Evolutionary conservation across 2,329 filamentous ascomycete species (phyloP).

Genomic region (Nothopassalora personata): DNA sequence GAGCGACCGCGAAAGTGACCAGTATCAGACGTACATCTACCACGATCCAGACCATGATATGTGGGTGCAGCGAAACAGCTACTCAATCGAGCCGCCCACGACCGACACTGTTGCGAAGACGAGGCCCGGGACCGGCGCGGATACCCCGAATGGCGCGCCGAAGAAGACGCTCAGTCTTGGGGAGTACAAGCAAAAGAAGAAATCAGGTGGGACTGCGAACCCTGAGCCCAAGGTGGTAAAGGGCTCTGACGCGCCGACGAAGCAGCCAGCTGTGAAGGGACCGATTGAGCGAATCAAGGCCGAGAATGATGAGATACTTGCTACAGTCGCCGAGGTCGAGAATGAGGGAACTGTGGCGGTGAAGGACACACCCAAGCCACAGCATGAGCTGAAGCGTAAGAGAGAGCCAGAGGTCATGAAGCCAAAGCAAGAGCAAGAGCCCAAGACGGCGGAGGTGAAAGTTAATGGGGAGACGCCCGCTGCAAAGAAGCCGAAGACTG

Average conservation of each 20-base stretch:
- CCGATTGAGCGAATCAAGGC: constrained; percentile 30
- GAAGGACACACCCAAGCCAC: constrained; percentile 9
- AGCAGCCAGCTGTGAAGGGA: constrained; percentile 29
- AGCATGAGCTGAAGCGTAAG: constrained; percentile 27
- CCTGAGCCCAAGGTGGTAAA: constrained; percentile 18
- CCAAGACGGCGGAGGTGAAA: neutral
- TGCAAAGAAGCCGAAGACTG: constrained; percentile 8
- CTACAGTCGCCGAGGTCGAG: constrained; percentile 23
- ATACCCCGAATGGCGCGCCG: constrained; percentile 37
- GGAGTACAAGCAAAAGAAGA: constrained; percentile 54
- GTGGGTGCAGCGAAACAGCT: constrained; percentile 27
- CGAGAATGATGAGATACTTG: constrained; percentile 30
- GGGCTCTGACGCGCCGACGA: constrained; percentile 17
- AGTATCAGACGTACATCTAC: constrained; percentile 58
- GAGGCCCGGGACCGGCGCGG: constrained; percentile 34
- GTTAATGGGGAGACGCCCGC: neutral
- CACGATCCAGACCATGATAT: constrained; percentile 47
- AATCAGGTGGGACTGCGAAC: constrained; percentile 34
- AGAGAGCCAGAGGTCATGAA: constrained; percentile 10
- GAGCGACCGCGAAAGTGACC: constrained; percentile 52
- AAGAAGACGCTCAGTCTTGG: constrained; percentile 60
- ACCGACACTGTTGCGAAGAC: constrained; percentile 17
- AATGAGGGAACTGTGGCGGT: constrained; percentile 10
- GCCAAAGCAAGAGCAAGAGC: neutral
- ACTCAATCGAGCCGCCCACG: constrained; percentile 26